phyloP scores from a whole-genome alignment of 345 rosid species.

The Turnera subulata region DNA sequence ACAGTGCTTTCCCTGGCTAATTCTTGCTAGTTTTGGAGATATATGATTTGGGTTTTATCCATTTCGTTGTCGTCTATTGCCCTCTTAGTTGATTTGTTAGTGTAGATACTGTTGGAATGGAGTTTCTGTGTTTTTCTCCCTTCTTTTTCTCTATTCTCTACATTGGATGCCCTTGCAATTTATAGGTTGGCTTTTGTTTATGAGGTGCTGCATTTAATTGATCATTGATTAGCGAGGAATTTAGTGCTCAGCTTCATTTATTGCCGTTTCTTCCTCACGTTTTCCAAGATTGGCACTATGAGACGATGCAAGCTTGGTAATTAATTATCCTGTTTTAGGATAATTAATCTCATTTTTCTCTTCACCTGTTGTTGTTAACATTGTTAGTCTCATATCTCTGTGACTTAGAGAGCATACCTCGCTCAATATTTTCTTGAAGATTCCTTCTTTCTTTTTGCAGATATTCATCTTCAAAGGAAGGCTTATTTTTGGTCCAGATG shows the following conservation, averaged over 20 bases:
- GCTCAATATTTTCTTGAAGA: background rate
- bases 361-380: too few relatives aligned
- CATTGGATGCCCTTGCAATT: background rate
- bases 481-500: slow-evolving; percentile 54
- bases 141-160: background rate
- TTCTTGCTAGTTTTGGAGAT: background rate
- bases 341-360: too few relatives aligned
- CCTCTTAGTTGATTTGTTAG: background rate
- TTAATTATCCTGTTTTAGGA: too few relatives aligned
- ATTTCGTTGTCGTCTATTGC: background rate
- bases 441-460: slow-evolving; percentile 25
- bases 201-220: too few relatives aligned
- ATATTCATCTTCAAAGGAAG: slow-evolving; percentile 40
- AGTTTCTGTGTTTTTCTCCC: background rate
- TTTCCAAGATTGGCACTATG: too few relatives aligned
- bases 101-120: background rate
- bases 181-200: too few relatives aligned
- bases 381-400: too few relatives aligned
- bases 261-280: too few relatives aligned
- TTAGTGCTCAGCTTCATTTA: too few relatives aligned
- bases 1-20: background rate
- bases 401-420: too few relatives aligned
- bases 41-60: slow-evolving; percentile 16
- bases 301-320: too few relatives aligned
- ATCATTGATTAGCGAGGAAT: too few relatives aligned